Percentiles rank a stretch among this genome's conserved stretches.
These are phyloP conservation scores for Fragosphaeria purpurea DNA, from an alignment of 2,329 filamentous ascomycete genomes.

Conservation along the genomic window DNA sequence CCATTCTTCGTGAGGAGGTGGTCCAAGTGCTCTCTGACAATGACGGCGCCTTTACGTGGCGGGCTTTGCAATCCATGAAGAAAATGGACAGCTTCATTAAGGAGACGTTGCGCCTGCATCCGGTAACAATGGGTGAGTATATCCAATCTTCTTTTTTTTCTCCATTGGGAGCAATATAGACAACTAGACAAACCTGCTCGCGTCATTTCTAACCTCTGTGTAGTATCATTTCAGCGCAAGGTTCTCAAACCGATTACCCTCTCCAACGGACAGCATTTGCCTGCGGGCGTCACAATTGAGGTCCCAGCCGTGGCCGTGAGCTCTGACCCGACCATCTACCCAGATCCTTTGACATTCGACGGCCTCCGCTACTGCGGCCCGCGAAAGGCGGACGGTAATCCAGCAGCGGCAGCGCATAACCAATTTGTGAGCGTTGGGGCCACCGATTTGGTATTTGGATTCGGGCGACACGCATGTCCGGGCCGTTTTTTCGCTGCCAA, in stretches of 20 bases:
- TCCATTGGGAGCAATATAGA: not conserved
- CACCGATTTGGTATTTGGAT: slow-evolving; percentile 27
- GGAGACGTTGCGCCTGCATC: slow-evolving; percentile 21
- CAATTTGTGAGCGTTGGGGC: slow-evolving; percentile 30
- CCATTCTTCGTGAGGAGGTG: slow-evolving; percentile 42
- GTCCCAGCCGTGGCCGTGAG: slow-evolving; percentile 27
- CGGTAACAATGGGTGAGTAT: slow-evolving; percentile 4
- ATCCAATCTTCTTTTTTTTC: not conserved
- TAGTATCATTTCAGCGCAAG: slow-evolving; percentile 36
- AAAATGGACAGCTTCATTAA: slow-evolving; percentile 23
- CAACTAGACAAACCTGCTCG: not conserved
- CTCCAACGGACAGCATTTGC: slow-evolving; percentile 42
- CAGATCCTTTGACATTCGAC: slow-evolving; percentile 27
- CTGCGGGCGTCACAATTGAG: slow-evolving; percentile 33
- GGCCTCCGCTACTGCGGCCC: slow-evolving; percentile 28
- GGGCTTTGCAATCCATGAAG: slow-evolving; percentile 23
- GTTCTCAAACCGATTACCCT: slow-evolving; percentile 36
- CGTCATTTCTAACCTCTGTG: too few species aligned
- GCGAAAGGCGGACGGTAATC: slow-evolving; percentile 16
- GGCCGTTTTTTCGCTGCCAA: slow-evolving; percentile 29
- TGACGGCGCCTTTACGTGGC: slow-evolving; percentile 19
- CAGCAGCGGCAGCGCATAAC: slow-evolving; percentile 16
- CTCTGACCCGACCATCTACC: slow-evolving; percentile 26
- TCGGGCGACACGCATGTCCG: slow-evolving; percentile 30
- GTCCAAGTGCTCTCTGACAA: slow-evolving; percentile 25